Evolutionary conservation across 139 green algal species (phyloP).

Genomic region (Pleodorina starrii): DNA sequence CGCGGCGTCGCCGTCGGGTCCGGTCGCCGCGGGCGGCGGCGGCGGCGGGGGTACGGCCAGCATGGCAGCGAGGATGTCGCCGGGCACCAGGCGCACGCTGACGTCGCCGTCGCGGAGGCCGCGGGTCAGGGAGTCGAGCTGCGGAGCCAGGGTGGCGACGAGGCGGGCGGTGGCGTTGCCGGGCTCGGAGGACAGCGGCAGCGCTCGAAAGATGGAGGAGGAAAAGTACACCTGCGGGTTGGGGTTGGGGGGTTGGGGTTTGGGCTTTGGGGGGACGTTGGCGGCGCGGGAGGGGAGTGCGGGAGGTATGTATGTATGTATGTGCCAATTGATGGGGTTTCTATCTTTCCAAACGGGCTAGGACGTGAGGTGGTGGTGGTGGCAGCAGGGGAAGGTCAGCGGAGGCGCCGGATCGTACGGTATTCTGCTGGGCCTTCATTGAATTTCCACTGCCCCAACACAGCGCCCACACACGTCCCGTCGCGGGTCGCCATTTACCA

Average conservation of each 20-base stretch:
- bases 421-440: too few relatives aligned
- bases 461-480: too few relatives aligned
- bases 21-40: background rate
- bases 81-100: constrained; percentile 23
- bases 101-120: background rate
- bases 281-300: background rate
- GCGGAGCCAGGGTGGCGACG: constrained; percentile 5
- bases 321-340: too few relatives aligned
- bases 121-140: constrained; percentile 9
- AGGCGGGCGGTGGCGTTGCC: constrained; percentile 6
- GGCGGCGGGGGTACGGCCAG: background rate
- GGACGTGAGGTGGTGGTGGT: too few relatives aligned
- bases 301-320: too few relatives aligned
- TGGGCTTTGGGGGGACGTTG: background rate
- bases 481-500: too few relatives aligned
- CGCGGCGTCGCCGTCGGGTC: background rate
- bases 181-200: background rate
- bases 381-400: too few relatives aligned
- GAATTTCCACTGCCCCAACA: too few relatives aligned
- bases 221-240: constrained; percentile 49
- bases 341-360: too few relatives aligned
- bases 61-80: constrained; percentile 40
- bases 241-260: too few relatives aligned
- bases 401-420: too few relatives aligned
- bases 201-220: constrained; percentile 49